Conservation (phyloP, 2,329 filamentous ascomycete genomes). For the Cladophialophora carrionii region DNA sequence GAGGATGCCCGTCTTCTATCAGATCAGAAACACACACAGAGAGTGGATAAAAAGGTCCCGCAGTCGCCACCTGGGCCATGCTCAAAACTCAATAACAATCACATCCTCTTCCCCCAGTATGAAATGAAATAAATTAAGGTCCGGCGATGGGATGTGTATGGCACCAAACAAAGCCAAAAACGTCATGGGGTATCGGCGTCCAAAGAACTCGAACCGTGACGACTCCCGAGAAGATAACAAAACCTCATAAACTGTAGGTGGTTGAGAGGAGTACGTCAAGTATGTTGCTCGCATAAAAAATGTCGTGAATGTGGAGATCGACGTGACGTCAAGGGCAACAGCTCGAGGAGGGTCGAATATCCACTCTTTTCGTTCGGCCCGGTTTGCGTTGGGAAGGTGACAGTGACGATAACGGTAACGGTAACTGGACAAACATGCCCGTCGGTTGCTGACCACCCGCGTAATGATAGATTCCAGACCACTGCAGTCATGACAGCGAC, state of each 20-base stretch:
- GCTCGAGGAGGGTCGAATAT: background rate
- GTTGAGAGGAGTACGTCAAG: background rate
- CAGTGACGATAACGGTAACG: background rate
- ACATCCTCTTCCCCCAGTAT: background rate
- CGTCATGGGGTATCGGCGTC: slow-evolving; percentile 16
- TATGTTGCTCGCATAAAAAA: slow-evolving; percentile 2
- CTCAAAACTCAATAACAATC: background rate
- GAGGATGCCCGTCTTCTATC: background rate
- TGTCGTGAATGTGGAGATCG: slow-evolving; percentile 15
- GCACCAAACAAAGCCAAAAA: slow-evolving; percentile 3
- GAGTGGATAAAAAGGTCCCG: background rate
- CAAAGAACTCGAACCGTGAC: slow-evolving; percentile 15
- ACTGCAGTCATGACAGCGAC: background rate
- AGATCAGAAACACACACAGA: background rate
- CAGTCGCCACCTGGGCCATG: background rate
- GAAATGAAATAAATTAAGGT: background rate
- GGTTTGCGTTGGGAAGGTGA: slow-evolving; percentile 12
- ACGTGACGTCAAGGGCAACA: slow-evolving; percentile 13
- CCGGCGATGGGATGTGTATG: background rate
- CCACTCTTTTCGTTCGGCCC: background rate
- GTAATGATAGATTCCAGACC: slow-evolving; percentile 10
- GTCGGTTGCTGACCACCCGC: background rate
- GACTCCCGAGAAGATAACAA: slow-evolving; percentile 8
- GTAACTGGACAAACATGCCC: background rate
- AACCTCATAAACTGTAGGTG: background rate